phyloP scores from a whole-genome alignment of 75 land plant species.

The Sequoia sempervirens region DNA sequence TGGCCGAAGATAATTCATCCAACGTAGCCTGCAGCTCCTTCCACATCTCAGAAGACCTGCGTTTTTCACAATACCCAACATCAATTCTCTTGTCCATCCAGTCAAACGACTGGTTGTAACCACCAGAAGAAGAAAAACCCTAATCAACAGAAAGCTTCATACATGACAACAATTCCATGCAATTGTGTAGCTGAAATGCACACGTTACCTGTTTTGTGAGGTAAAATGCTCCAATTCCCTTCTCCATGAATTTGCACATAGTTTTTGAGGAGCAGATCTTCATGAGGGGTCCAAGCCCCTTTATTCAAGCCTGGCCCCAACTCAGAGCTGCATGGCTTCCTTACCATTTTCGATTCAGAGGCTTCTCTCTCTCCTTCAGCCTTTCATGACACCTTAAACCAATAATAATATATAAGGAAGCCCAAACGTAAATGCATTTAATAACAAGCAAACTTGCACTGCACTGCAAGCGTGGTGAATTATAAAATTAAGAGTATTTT shows the following conservation, averaged over 20 bases:
- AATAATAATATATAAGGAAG: too few species aligned
- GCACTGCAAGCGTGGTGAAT: not conserved
- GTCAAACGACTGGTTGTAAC: too few species aligned
- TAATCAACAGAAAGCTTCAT: not conserved
- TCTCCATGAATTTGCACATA: slow-evolving; percentile 18
- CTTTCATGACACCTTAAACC: not conserved
- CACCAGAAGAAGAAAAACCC: not conserved
- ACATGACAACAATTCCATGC: not conserved
- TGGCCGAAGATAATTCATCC: slow-evolving; percentile 2
- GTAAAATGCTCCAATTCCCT: slow-evolving; percentile 17
- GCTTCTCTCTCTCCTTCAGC: not conserved
- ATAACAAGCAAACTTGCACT: not conserved
- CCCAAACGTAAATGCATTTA: not conserved
- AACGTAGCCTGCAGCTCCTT: slow-evolving; percentile 4
- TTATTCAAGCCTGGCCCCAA: not conserved
- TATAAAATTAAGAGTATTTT: not conserved
- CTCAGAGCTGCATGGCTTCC: not conserved
- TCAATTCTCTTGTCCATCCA: not conserved
- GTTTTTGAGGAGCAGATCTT: slow-evolving; percentile 15
- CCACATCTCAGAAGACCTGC: slow-evolving; percentile 6
- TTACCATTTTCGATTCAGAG: not conserved
- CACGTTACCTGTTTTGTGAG: slow-evolving; percentile 13
- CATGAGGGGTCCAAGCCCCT: slow-evolving; percentile 19
- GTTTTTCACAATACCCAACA: not conserved
- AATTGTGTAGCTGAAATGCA: not conserved